Base-by-base conservation (phyloP, 1,284 basidiomycete species). In the Leccinum colubrinum region DNA sequence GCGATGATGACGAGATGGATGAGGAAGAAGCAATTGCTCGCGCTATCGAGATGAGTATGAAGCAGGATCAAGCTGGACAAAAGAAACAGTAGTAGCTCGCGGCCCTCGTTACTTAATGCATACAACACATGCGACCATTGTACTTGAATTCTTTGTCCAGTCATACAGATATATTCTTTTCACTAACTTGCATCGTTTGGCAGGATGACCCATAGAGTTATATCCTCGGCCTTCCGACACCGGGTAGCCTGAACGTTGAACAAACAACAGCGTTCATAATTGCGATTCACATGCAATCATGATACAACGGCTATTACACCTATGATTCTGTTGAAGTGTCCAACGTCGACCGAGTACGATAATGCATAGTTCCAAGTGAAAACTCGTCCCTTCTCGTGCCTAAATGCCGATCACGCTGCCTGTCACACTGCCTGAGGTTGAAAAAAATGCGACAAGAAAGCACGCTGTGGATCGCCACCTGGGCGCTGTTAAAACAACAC, bases 21-120 rank as follows among this genome's bases (percentile, higher is more conserved):
- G 83, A 85, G 64, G 83, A 86, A 63, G 82, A 80, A 14, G 83
- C 80, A 7, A 85, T 85, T 70, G 79, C 81, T 52, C 76, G 78
- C 51, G 84, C 84, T n/a, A 86, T 83, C 64, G 79, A 79, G 69
- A 85, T 83, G 84, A 86, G 82, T 65, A 84, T 82, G 83, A 78
- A 78, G 63, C 77, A 75, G 50, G 76, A 78, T 60, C 78, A 81
- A 22, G 73, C 79, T 60, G 75, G 74, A 39, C 65, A 75, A 41
- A 75, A 75, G 54, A 75, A 73, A 57, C 55, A 74, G 72, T 68
- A 68, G 58, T n/a, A 58, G 33, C 9, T 54, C 12, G 15, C 55
- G 0, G 8, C 56, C 61, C 55, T 37, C 8, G 20, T n/a, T 48
- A 33, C 30, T 11, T 33, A 3, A 22, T 30, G 9, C 33, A 53